Evolutionary conservation across 371 early-diverging fungal species (phyloP).

Genomic region (Mortierella sp.): DNA sequence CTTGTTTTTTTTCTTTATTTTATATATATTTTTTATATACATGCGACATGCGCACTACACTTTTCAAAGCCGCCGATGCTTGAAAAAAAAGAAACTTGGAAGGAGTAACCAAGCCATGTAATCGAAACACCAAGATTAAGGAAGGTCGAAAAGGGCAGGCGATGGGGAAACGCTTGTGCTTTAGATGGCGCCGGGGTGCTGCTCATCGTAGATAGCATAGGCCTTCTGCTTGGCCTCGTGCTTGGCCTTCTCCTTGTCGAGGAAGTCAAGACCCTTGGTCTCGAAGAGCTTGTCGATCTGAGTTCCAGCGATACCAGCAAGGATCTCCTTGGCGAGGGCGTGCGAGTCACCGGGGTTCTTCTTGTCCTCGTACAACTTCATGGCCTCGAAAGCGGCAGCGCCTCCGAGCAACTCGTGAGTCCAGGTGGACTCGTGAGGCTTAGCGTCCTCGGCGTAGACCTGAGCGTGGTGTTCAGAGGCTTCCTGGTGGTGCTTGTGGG

Average conservation of each 20-base stretch:
- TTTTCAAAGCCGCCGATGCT: too few species aligned
- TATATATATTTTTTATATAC: too few species aligned
- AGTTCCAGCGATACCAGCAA: conserved; percentile 63
- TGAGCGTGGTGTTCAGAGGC: too few species aligned
- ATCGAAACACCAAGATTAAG: too few species aligned
- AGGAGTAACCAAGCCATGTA: too few species aligned
- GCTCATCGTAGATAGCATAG: conserved; percentile 49
- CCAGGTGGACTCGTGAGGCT: conserved; percentile 31
- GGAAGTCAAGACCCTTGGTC: conserved; percentile 53
- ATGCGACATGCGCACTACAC: too few species aligned
- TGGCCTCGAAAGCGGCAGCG: conserved; percentile 67
- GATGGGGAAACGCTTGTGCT: background rate
- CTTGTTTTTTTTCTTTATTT: too few species aligned
- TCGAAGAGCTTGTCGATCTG: conserved; percentile 56
- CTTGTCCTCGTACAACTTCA: conserved; percentile 57
- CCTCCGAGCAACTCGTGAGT: conserved; percentile 66
- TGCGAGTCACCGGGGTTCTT: conserved; percentile 51
- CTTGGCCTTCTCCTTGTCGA: conserved; percentile 59
- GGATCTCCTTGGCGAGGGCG: conserved; percentile 59
- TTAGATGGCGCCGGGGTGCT: conserved; percentile 1
- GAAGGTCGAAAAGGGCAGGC: too few species aligned
- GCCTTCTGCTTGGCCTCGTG: conserved; percentile 57
- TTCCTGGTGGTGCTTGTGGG: too few species aligned
- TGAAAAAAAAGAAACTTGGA: too few species aligned
- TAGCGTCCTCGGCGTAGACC: too few species aligned